Base-by-base conservation (phyloP, 2,329 filamentous ascomycete species). In the Ophiosphaerella narmari region DNA sequence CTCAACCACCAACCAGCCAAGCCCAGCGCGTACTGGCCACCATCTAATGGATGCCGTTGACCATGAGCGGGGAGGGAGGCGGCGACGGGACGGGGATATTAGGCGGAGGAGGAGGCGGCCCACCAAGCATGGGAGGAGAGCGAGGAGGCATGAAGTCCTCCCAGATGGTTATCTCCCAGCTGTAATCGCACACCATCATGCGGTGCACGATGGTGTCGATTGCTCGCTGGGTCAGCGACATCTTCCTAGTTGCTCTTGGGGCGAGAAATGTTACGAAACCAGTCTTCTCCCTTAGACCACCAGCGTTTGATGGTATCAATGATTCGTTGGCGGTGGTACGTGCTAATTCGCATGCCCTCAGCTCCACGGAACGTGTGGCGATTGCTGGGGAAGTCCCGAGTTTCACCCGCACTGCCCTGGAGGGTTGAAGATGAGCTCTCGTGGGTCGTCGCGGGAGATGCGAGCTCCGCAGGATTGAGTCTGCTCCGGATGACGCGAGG, bases 281-380 rank as follows among this genome's bases (percentile, higher is more conserved):
- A 40, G 11, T 55, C 46, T 16, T 54, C 53, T 33, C 62, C 51
- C 36, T 59, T 66, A 48, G 65, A 55, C 63, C 60, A 66, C 55
- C 52, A 60, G 29, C 37, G 44, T 21, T 41, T 60, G 39, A 64
- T 39, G 37, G 56, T 43, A 31, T 61, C 55, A 35, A 65, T 39
- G 39, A 66, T 49, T 12, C 52, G 43, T 21, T 63, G 49, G 14
- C 58, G 52, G 24, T 62, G 65, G 43, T 66, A 68, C 31, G 50
- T 50, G 18, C 40, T 50, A 34, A 32, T 48, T 39, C 52, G 53
- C 63, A 67, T 67, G 35, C 65, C 64, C 48, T 63, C 50, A 14
- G 64, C 64, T 35, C 58, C 57, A 14, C 55, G 54, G 42, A 60
- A 67, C 12, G 65, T 67, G 36, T 66, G 62, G 18, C 62, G 63